Evolutionary conservation across 768 basidiomycete species (phyloP).

Genomic region (Russula compacta): DNA sequence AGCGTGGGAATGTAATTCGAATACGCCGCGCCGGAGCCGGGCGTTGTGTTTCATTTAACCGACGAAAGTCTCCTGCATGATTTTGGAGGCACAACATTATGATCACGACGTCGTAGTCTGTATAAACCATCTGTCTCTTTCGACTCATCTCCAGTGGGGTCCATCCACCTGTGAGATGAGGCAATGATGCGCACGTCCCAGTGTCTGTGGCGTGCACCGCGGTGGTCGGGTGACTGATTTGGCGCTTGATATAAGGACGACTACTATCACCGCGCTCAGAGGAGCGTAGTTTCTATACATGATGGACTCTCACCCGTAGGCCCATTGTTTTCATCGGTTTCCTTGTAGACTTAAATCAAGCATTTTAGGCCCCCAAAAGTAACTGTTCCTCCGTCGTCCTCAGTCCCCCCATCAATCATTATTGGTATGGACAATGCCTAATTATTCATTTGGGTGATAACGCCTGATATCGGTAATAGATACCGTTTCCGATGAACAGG

Average conservation of each 20-base stretch:
- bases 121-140: not conserved
- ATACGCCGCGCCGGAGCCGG: too few species aligned
- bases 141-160: not conserved
- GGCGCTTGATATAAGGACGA: not conserved
- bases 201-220: not conserved
- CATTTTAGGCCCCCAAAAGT: not conserved
- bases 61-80: not conserved
- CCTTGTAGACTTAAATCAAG: not conserved
- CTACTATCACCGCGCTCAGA: not conserved
- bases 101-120: not conserved
- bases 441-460: not conserved
- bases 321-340: not conserved
- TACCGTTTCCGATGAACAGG: not conserved
- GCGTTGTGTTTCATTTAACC: too few species aligned
- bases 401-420: too few species aligned
- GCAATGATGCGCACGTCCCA: not conserved
- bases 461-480: not conserved
- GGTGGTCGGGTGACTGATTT: not conserved
- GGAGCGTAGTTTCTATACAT: not conserved
- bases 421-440: not conserved
- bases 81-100: not conserved
- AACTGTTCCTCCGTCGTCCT: not conserved
- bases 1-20: not conserved
- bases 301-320: not conserved
- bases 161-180: not conserved